A percentile compares a stretch with the other conserved stretches of the same genome.
phyloP scores from a whole-genome alignment of 2,329 filamentous ascomycete genomes.

The Phialophora verrucosa region DNA sequence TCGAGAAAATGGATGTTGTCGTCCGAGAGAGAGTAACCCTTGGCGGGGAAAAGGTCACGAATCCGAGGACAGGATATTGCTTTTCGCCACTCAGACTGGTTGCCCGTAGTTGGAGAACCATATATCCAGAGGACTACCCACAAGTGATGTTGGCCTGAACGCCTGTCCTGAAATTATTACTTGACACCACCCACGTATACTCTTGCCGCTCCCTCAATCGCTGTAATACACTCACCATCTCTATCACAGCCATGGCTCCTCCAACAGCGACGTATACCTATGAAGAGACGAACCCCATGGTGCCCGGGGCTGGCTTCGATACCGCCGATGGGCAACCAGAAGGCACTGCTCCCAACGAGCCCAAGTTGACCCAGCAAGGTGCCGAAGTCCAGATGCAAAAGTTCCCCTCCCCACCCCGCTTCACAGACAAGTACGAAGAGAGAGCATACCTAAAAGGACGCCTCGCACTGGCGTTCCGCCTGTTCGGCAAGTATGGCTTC shows the following conservation, averaged over 20 bases:
- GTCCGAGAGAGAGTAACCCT: not conserved
- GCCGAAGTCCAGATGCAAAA: slow-evolving; percentile 31
- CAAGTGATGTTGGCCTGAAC: not conserved
- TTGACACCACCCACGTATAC: not conserved
- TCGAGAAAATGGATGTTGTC: slow-evolving; percentile 4
- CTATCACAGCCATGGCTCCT: slow-evolving; percentile 24
- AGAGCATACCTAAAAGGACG: slow-evolving; percentile 49
- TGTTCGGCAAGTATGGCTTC: slow-evolving; percentile 63
- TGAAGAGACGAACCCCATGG: slow-evolving; percentile 6
- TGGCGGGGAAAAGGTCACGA: slow-evolving; percentile 11
- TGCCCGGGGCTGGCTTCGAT: not conserved
- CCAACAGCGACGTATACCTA: slow-evolving; percentile 26
- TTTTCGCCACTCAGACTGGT: slow-evolving; percentile 6
- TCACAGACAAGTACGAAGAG: slow-evolving; percentile 45
- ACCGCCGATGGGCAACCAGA: slow-evolving; percentile 30
- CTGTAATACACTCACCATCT: not conserved
- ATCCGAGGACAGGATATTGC: slow-evolving; percentile 9
- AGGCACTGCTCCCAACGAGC: slow-evolving; percentile 36
- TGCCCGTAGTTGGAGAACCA: not conserved
- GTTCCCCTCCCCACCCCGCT: slow-evolving; percentile 33
- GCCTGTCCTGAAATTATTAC: not conserved
- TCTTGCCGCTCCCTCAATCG: not conserved
- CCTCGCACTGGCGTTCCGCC: slow-evolving; percentile 62
- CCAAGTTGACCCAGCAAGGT: slow-evolving; percentile 24
- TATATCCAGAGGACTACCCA: slow-evolving; percentile 5